Evolutionary conservation across 108 stramenopile genomes (phyloP).

Genomic region (Skeletonema marinoi): DNA sequence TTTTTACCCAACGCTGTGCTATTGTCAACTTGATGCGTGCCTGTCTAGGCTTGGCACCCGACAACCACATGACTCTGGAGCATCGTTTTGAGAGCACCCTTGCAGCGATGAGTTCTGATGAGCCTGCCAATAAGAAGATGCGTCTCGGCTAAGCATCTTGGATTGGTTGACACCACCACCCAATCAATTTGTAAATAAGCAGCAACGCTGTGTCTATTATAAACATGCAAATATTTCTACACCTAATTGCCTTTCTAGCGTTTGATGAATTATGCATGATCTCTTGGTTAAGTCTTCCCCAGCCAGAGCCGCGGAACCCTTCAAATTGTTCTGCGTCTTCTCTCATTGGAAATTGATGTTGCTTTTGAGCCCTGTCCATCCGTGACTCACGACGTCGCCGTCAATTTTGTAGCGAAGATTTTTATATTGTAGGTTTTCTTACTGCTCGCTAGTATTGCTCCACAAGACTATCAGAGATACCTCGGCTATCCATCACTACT

Average conservation of each 20-base stretch:
- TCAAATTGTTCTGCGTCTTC: no score
- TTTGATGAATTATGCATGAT: no score
- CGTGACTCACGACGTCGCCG: no score
- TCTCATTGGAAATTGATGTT: no score
- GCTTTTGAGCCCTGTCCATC: no score
- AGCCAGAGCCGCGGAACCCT: no score
- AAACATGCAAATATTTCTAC: background rate
- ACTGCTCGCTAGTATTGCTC: no score
- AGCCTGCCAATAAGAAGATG: conserved; percentile 36
- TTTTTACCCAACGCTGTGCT: conserved; percentile 95
- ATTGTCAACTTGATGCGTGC: conserved; percentile 96
- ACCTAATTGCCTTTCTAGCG: background rate
- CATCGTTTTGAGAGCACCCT: conserved; percentile 84
- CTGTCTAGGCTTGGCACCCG: conserved; percentile 92
- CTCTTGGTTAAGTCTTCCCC: no score
- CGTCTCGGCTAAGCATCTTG: conserved; percentile 20
- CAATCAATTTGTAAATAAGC: background rate
- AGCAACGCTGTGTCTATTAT: background rate
- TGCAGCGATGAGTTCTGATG: conserved; percentile 34
- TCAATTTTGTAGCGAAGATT: no score
- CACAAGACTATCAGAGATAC: no score
- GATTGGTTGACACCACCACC: background rate
- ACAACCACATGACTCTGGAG: conserved; percentile 96
- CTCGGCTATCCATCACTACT: no score
- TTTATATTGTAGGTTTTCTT: no score